Conservation (phyloP, 345 rosid genomes). For the Lepidium africanum region DNA sequence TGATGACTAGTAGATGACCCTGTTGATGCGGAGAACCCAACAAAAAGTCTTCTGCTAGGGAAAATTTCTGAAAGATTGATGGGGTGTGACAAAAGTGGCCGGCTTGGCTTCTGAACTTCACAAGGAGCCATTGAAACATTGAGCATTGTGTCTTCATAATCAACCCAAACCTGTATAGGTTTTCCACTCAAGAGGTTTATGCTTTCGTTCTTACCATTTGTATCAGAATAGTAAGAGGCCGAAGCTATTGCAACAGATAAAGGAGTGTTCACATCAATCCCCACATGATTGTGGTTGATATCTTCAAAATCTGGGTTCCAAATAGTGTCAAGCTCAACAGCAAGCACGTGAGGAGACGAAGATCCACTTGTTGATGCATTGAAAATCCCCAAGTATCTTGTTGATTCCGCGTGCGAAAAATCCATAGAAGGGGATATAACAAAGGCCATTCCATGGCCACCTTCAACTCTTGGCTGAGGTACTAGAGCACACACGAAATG, state of each 20-base stretch:
- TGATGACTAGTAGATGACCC: slow-evolving; percentile 33
- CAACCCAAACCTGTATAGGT: slow-evolving; percentile 54
- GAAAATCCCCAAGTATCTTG: slow-evolving; percentile 44
- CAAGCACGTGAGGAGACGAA: slow-evolving; percentile 36
- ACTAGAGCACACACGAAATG: slow-evolving; percentile 37
- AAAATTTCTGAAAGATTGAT: slow-evolving; percentile 36
- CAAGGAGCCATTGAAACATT: slow-evolving; percentile 41
- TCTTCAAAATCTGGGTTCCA: slow-evolving; percentile 37
- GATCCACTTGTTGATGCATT: slow-evolving; percentile 29
- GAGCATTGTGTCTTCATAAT: slow-evolving; percentile 36
- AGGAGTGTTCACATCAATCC: slow-evolving; percentile 46
- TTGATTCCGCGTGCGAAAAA: neutral
- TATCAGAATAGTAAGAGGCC: slow-evolving; percentile 31
- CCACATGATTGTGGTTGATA: slow-evolving; percentile 46
- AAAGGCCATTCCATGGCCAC: slow-evolving; percentile 46
- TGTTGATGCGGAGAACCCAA: slow-evolving; percentile 60
- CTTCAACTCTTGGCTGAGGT: slow-evolving; percentile 25
- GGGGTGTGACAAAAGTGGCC: slow-evolving; percentile 42
- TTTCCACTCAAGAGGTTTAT: slow-evolving; percentile 34
- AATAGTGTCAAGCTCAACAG: slow-evolving; percentile 57
- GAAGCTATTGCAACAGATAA: slow-evolving; percentile 25
- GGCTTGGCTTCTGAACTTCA: slow-evolving; percentile 25
- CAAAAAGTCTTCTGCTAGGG: slow-evolving; percentile 20
- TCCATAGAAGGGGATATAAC: slow-evolving; percentile 28
- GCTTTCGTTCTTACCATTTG: slow-evolving; percentile 6